Base-by-base conservation (phyloP, 495 filamentous ascomycete species). In the Bombardia bombarda region DNA sequence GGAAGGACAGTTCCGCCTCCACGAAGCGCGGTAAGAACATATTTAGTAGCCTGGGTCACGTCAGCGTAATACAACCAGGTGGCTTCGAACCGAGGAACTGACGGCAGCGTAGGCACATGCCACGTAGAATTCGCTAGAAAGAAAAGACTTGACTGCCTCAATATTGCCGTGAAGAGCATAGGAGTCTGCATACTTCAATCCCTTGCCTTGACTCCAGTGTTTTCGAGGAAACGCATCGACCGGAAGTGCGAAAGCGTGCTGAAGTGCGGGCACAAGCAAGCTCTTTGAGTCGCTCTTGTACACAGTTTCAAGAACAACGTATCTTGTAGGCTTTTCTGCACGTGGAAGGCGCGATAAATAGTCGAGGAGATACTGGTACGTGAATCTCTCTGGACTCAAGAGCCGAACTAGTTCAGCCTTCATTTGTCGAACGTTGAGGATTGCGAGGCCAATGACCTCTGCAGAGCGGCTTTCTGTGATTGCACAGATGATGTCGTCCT, bases 71-170 rank as follows among this genome's bases (percentile, higher is more conserved):
- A 37, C 6, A 43, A 25, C 35, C 16, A 36, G 12, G 4, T 13
- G 20, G n/a, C 19, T 3, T 32, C 17, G 17, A 40, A 31, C 23
- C 3, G 17, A 23, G 38, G 17, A 3, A 62, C 83, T 35, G 70
- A 90, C 88, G 33, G 93, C 93, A 44, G 86, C 80, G 54, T 94
- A 83, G 52, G 87, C 89, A 61, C 87, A 95, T 1, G 83, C 80
- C 19, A 87, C 86, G 64, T 90, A 96, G 63, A 87, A 96, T 49
- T 94, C 93, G 17, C 81, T 82, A 28, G 79, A 80, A 25, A 94
- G 74, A 13, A 82, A 79, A 22, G 86, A 70, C 51, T 83, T 87
- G 55, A 95, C 77, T 8, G 86, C 78, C 46, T 88, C 82, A 3
- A 85, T 67, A 55, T 95, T 84, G 42, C 86, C 78, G 7, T 69